A percentile compares a stretch with the other conserved stretches of the same genome.
Evolutionary conservation across 2,329 filamentous ascomycete species (phyloP).

Genomic region (Hymenoscyphus infarciens): DNA sequence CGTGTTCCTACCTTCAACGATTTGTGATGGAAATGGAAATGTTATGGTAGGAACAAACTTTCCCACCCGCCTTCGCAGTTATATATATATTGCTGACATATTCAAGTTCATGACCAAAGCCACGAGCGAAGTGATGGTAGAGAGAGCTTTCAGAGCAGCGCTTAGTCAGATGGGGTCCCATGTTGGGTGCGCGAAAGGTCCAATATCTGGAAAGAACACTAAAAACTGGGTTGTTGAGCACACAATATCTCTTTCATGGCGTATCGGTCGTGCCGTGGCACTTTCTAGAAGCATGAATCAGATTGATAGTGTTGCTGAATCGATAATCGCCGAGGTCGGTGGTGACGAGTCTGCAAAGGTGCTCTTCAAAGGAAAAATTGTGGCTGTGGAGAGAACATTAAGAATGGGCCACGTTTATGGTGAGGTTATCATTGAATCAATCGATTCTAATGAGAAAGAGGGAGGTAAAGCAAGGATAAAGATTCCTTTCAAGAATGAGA

Average conservation of each 20-base stretch:
- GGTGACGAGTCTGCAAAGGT: conserved; percentile 51
- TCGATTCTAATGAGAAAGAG: not conserved
- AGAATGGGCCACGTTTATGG: conserved; percentile 48
- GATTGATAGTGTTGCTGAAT: conserved; percentile 46
- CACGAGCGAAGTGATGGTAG: conserved; percentile 43
- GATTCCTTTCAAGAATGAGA: conserved; percentile 73
- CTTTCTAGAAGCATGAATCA: conserved; percentile 1
- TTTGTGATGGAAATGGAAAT: conserved; percentile 52
- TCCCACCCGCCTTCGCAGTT: not conserved
- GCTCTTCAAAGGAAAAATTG: conserved; percentile 61
- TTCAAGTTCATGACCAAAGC: conserved; percentile 43
- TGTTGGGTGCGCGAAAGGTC: conserved; percentile 41
- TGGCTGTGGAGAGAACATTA: conserved; percentile 54
- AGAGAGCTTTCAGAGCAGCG: conserved; percentile 41
- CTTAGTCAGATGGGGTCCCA: conserved; percentile 41
- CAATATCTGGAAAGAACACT: conserved; percentile 38
- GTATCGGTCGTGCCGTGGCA: conserved; percentile 46
- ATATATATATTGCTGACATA: not conserved
- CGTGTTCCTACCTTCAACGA: conserved; percentile 45
- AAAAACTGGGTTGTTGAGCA: conserved; percentile 39
- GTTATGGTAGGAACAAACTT: conserved; percentile 35
- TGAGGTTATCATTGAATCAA: conserved; percentile 6
- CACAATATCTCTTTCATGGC: conserved; percentile 43
- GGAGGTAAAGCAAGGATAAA: conserved; percentile 25
- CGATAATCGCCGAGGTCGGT: conserved; percentile 56